Conservation (phyloP, 176 grass and related monocot species). For the Zoysia pacifica region DNA sequence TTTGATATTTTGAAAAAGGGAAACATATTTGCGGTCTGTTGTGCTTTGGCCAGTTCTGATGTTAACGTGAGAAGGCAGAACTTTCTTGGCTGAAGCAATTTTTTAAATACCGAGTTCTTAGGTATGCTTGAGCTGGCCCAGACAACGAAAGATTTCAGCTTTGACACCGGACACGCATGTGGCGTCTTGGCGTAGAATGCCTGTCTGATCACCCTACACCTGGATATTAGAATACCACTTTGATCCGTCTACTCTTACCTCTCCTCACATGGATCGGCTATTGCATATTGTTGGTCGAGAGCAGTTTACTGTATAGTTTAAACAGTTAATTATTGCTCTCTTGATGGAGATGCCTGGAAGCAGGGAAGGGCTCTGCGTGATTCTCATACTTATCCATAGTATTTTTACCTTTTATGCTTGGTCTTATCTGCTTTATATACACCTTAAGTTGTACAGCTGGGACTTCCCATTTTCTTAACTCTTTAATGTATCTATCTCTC, state of each 20-base stretch:
- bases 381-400: conserved; percentile 57
- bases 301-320: conserved; percentile 39
- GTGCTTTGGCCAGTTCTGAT: conserved; percentile 15
- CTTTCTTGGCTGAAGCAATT: not conserved
- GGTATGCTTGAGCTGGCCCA: conserved; percentile 27
- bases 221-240: conserved; percentile 42
- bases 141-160: conserved; percentile 31
- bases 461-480: conserved; percentile 31
- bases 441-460: conserved; percentile 32
- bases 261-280: conserved; percentile 39
- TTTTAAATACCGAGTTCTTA: conserved; percentile 29
- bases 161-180: conserved; percentile 35
- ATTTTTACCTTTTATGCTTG: conserved; percentile 42
- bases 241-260: conserved; percentile 26
- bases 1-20: conserved; percentile 14
- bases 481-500: conserved; percentile 13
- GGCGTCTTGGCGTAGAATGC: conserved; percentile 26
- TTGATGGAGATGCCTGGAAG: conserved; percentile 41
- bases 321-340: conserved; percentile 38
- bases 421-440: conserved; percentile 50
- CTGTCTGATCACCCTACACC: conserved; percentile 19
- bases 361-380: conserved; percentile 23
- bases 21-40: conserved; percentile 28
- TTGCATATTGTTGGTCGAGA: conserved; percentile 20
- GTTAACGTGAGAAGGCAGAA: conserved; percentile 23